phyloP scores from a whole-genome alignment of 2,329 filamentous ascomycete genomes.

The Daldinia sp. region DNA sequence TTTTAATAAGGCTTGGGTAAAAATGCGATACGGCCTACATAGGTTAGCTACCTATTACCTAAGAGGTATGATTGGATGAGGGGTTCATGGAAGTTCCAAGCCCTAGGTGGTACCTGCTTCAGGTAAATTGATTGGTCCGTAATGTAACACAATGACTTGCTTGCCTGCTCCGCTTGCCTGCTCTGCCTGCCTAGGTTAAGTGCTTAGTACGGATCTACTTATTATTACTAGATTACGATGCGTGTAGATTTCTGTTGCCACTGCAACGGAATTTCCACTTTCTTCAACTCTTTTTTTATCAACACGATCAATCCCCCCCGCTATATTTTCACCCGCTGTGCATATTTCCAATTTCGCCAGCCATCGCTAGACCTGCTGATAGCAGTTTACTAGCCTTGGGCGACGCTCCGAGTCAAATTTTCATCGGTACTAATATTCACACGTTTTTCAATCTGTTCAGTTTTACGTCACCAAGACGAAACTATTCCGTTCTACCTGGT shows the following conservation, averaged over 20 bases:
- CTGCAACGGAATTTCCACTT: slow-evolving; percentile 34
- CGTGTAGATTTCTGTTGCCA: slow-evolving; percentile 26
- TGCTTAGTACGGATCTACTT: slow-evolving; percentile 2
- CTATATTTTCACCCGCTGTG: slow-evolving; percentile 6
- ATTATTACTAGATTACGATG: no score
- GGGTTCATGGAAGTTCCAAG: not conserved
- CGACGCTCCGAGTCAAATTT: slow-evolving; percentile 1
- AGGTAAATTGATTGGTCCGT: not conserved
- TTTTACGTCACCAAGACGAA: slow-evolving; percentile 24
- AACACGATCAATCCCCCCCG: slow-evolving; percentile 28
- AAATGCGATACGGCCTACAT: not conserved
- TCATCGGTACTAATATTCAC: slow-evolving; percentile 6
- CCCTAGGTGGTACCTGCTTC: not conserved
- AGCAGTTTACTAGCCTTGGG: not conserved
- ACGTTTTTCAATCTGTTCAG: slow-evolving; percentile 6
- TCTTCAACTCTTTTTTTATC: slow-evolving; percentile 30
- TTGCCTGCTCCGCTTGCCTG: no score
- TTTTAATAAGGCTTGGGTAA: not conserved
- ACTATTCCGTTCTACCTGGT: slow-evolving; percentile 9
- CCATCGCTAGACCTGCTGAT: slow-evolving; percentile 14
- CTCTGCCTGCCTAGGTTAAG: no score
- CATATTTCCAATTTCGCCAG: slow-evolving; percentile 7
- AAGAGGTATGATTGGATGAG: slow-evolving; percentile 16
- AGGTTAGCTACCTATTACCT: no score
- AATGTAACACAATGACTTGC: slow-evolving; percentile 10